Conservation (phyloP, 805 yeast species). For the Ogataea nitratoaversa region DNA sequence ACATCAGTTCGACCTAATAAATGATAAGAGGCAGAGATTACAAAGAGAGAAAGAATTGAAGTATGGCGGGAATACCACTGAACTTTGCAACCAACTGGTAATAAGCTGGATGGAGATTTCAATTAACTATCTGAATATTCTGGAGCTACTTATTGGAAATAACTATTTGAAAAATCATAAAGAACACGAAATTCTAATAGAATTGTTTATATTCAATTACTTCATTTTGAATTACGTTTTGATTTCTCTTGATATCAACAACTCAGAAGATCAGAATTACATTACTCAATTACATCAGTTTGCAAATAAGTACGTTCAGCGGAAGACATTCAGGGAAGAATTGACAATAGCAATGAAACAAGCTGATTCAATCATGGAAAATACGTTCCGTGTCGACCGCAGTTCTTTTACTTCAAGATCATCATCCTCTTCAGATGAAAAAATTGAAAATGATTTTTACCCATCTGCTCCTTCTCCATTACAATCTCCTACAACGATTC, state of each 20-base stretch:
- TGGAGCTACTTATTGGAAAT: conserved; percentile 11
- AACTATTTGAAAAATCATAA: conserved; percentile 11
- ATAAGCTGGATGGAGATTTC: conserved; percentile 24
- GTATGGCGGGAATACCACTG: background rate
- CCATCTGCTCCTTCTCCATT: conserved; percentile 5
- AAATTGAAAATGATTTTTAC: conserved; percentile 9
- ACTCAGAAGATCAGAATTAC: conserved; percentile 16
- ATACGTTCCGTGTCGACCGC: background rate
- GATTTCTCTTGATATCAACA: conserved; percentile 6
- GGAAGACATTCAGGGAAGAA: conserved; percentile 11
- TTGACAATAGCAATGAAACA: conserved; percentile 13
- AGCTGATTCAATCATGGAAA: conserved; percentile 8
- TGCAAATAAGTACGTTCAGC: conserved; percentile 8
- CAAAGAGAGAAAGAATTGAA: background rate
- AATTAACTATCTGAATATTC: conserved; percentile 16
- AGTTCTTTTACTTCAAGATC: background rate
- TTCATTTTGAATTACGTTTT: conserved; percentile 16
- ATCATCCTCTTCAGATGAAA: background rate
- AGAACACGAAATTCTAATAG: conserved; percentile 18
- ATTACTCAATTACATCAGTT: conserved; percentile 10
- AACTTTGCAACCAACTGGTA: conserved; percentile 6
- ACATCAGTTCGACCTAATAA: conserved; percentile 13
- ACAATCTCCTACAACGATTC: background rate
- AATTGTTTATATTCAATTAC: conserved; percentile 18
- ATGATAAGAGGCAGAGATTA: conserved; percentile 6